Conservation (phyloP, 352 stramenopile genomes). For the Blastocystis sp. region DNA sequence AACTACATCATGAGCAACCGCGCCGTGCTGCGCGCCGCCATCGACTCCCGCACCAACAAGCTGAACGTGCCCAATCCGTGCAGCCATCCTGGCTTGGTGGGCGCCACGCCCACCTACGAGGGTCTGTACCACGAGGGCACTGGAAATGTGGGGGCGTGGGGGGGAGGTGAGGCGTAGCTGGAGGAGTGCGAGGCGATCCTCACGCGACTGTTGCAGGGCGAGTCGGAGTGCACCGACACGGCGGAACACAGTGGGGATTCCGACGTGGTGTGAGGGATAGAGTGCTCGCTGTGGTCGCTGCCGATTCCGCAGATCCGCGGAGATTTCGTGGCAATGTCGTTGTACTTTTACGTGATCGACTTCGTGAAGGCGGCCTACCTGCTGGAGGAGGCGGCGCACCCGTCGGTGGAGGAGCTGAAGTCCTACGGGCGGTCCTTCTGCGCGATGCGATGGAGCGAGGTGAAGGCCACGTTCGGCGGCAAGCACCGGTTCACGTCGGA, state of each 20-base stretch:
- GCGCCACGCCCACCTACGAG: background rate
- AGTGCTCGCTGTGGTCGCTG: slow-evolving; percentile 63
- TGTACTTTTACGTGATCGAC: slow-evolving; percentile 67
- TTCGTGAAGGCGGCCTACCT: slow-evolving; percentile 39
- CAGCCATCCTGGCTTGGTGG: background rate
- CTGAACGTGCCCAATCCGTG: slow-evolving; percentile 56
- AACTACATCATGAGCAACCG: slow-evolving; percentile 52
- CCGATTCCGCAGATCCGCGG: slow-evolving; percentile 31
- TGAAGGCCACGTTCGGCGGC: slow-evolving; percentile 4
- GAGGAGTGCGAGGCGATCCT: slow-evolving; percentile 56
- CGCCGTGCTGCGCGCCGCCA: slow-evolving; percentile 12
- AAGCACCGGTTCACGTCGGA: slow-evolving; percentile 55
- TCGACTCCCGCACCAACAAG: slow-evolving; percentile 9
- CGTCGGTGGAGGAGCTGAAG: slow-evolving; percentile 51
- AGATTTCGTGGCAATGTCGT: slow-evolving; percentile 61
- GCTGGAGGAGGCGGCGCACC: slow-evolving; percentile 5
- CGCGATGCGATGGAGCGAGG: slow-evolving; percentile 32
- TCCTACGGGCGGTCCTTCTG: slow-evolving; percentile 51
- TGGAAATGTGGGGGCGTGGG: slow-evolving; percentile 15
- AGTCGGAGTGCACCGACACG: slow-evolving; percentile 39
- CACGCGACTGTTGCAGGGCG: slow-evolving; percentile 23
- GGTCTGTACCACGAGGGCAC: slow-evolving; percentile 53
- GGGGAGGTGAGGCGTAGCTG: slow-evolving; percentile 2
- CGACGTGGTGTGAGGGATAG: slow-evolving; percentile 1
- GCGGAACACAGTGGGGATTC: background rate